Conservation (phyloP, 768 basidiomycete genomes). For the Pulveroboletus ravenelii region DNA sequence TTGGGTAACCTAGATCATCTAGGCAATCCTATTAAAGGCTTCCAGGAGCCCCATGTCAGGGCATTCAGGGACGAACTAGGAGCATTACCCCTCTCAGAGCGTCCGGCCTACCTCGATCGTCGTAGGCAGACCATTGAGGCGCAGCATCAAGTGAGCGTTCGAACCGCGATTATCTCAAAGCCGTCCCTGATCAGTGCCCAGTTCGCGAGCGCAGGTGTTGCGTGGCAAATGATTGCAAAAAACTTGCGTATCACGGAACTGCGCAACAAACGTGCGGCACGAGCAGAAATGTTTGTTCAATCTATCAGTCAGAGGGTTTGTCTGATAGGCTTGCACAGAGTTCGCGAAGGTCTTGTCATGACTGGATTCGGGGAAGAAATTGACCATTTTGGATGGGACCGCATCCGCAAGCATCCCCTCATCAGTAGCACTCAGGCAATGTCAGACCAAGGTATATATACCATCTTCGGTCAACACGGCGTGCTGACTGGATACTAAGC, state of each 20-base stretch:
- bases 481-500: slow-evolving; percentile 16
- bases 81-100: slow-evolving; percentile 12
- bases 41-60: slow-evolving; percentile 18
- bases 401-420: slow-evolving; percentile 26
- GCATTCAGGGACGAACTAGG: slow-evolving; percentile 13
- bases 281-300: slow-evolving; percentile 24
- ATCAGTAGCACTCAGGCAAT: slow-evolving; percentile 24
- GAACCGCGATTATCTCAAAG: neutral
- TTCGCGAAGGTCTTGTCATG: slow-evolving; percentile 14
- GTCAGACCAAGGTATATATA: slow-evolving; percentile 18
- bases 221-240: slow-evolving; percentile 22
- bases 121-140: slow-evolving; percentile 6
- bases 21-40: slow-evolving; percentile 20
- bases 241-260: slow-evolving; percentile 16
- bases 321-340: slow-evolving; percentile 14
- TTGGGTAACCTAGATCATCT: slow-evolving; percentile 3
- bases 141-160: slow-evolving; percentile 9
- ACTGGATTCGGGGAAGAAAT: slow-evolving; percentile 26
- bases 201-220: slow-evolving; percentile 25
- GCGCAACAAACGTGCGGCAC: slow-evolving; percentile 21
- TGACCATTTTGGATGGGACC: slow-evolving; percentile 29
- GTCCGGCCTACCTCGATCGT: slow-evolving; percentile 18
- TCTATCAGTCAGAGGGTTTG: neutral
- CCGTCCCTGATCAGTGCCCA: slow-evolving; percentile 12
- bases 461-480: neutral